Evolutionary conservation across 2,329 filamentous ascomycete species (phyloP), one percentile per base, ranked within the genome.

Genomic region (Penicillium sp.): DNA sequence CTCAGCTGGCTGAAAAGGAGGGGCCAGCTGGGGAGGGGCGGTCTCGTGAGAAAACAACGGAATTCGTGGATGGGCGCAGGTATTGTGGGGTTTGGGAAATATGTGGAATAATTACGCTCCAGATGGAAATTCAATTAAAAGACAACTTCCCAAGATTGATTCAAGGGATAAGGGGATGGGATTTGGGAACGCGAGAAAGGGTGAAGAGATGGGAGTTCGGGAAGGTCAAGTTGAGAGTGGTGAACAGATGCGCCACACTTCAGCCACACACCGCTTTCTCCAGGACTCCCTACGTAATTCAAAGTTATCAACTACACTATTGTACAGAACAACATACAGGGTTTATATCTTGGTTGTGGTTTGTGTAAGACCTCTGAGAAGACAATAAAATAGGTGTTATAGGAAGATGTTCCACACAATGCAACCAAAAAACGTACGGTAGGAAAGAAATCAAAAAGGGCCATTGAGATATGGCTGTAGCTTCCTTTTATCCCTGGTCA

Each of bases 41-140:
- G 70, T 72, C 71, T 72, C 70, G 71, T 73, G 69, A 70, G 71
- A 67, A 62, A 61, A 54, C 55, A 60, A 61, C 57, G 62, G 57
- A 55, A 46, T 49, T 60, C 62, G 58, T 56, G 57, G 51, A 47
- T 25, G 43, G 47, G 29, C 49, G 48, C 48, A 51, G 23, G 51
- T 50, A 53, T 50, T 49, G 39, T 55, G 53, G 48, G 39, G 51
- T 57, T 50, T 51, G 58, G 50, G 45, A 59, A 54, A 33, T 48
- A 56, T 50, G 45, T 57, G 49, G 55, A 40, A 57, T 50, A 43
- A 48, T 40, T 52, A 43, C 53, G 29, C 58, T 60, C 58, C 52
- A 55, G 52, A 50, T 58, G 44, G 36, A 48, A 60, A 58, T 60
- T 59, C 56, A 50, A 59, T 34, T 45, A 53, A 52, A 46, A 55